Conservation (phyloP, 306 rosid genomes). For the Prunus fruticosa region DNA sequence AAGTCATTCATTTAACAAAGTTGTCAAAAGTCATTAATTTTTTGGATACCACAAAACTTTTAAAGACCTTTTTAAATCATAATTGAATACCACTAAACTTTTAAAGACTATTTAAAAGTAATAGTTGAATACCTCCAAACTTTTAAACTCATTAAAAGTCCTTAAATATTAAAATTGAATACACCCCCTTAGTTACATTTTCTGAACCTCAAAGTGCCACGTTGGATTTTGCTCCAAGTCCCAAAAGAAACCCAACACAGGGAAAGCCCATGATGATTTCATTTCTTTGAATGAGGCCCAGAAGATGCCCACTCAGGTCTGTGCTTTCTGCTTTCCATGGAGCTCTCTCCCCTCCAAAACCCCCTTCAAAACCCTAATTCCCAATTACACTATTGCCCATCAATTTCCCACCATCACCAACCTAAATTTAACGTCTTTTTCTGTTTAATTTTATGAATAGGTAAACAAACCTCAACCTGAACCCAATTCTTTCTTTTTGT, state of each 20-base stretch:
- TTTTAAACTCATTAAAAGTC: too few species aligned
- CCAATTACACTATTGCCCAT: background rate
- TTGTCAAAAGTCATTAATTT: too few species aligned
- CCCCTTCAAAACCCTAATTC: constrained; percentile 25
- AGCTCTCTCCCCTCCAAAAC: constrained; percentile 1
- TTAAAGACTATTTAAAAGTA: too few species aligned
- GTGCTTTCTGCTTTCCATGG: constrained; percentile 4
- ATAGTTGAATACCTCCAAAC: too few species aligned
- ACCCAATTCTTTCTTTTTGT: background rate
- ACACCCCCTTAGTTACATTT: too few species aligned
- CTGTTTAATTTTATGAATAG: constrained; percentile 1
- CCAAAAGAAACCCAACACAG: background rate
- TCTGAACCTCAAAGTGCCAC: too few species aligned
- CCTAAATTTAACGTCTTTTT: background rate
- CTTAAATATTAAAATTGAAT: too few species aligned
- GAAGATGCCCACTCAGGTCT: constrained; percentile 6
- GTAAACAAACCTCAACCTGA: background rate
- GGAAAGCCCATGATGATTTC: background rate
- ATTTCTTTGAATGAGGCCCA: background rate
- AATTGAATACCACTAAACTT: too few species aligned
- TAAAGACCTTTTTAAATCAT: too few species aligned
- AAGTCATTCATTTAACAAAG: too few species aligned
- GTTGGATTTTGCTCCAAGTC: background rate
- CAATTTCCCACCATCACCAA: background rate
- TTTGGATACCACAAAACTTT: too few species aligned